phyloP scores from a whole-genome alignment of 352 stramenopile genomes.

The Hyaloperonospora arabidopsidis region DNA sequence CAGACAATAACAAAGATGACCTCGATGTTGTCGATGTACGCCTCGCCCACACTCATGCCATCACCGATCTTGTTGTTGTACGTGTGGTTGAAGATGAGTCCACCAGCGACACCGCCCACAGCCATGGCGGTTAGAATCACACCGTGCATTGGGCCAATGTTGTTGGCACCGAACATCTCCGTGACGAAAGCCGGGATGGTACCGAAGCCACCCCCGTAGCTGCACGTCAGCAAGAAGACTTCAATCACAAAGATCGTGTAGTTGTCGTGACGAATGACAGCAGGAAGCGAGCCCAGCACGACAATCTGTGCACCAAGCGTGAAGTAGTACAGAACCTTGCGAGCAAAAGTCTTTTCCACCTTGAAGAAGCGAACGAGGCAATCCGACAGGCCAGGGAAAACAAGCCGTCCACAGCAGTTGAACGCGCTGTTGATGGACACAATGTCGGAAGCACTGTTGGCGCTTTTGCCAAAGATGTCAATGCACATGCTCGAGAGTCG shows the following conservation, averaged over 20 bases:
- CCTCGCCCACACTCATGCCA: constrained; percentile 38
- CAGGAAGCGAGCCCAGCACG: constrained; percentile 52
- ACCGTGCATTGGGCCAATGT: constrained; percentile 48
- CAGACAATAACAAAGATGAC: constrained; percentile 59
- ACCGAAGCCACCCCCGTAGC: constrained; percentile 67
- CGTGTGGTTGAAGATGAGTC: constrained; percentile 61
- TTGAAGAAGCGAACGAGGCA: constrained; percentile 32
- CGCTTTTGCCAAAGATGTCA: constrained; percentile 42
- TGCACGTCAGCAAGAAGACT: constrained; percentile 67
- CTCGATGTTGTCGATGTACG: constrained; percentile 70
- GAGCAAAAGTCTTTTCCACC: constrained; percentile 37
- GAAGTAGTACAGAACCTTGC: constrained; percentile 63
- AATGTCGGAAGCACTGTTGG: constrained; percentile 32
- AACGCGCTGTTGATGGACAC: constrained; percentile 57
- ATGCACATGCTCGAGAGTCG: constrained; percentile 49
- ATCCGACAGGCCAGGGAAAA: constrained; percentile 40
- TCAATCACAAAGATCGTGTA: constrained; percentile 53
- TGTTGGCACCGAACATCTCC: constrained; percentile 78
- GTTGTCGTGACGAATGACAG: constrained; percentile 45
- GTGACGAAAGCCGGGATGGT: constrained; percentile 70
- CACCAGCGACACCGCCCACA: constrained; percentile 57
- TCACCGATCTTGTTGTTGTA: constrained; percentile 36
- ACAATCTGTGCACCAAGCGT: constrained; percentile 54
- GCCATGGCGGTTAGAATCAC: constrained; percentile 54
- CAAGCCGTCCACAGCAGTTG: constrained; percentile 46